Conservation (phyloP, 139 green algal species). For the Zygnema circumcarinatum region DNA sequence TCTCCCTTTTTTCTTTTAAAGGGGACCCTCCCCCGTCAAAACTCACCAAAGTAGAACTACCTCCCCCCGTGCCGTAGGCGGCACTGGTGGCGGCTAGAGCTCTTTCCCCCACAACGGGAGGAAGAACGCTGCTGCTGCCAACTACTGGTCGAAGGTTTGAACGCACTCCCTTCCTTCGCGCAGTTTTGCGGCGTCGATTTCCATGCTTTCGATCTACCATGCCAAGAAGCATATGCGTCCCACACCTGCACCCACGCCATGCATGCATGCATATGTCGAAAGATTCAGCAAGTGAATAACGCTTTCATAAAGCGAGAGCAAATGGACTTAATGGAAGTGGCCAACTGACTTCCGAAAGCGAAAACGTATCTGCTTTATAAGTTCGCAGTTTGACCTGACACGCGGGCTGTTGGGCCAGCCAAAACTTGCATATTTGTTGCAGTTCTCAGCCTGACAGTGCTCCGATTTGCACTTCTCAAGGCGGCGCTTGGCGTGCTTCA, state of each 20-base stretch:
- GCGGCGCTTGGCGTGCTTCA: slow-evolving; percentile 2
- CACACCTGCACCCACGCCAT: slow-evolving; percentile 3
- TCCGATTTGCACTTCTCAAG: slow-evolving; percentile 13
- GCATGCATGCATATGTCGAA: slow-evolving; percentile 8
- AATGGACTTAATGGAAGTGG: too few relatives aligned
- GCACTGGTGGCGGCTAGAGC: not conserved
- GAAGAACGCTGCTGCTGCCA: not conserved
- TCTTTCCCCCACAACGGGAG: not conserved
- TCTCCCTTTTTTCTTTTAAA: too few relatives aligned
- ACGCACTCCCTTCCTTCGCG: slow-evolving; percentile 11
- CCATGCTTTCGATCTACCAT: slow-evolving; percentile 24
- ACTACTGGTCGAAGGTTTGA: not conserved
- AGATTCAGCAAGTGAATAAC: too few relatives aligned
- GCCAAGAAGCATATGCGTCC: slow-evolving; percentile 5
- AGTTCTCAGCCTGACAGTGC: not conserved
- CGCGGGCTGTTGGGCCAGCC: slow-evolving; percentile 21
- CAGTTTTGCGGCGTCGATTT: not conserved
- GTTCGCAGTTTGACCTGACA: not conserved
- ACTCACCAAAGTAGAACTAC: too few relatives aligned
- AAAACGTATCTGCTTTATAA: too few relatives aligned
- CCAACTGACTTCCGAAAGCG: too few relatives aligned
- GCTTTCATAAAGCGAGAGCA: too few relatives aligned
- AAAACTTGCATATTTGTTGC: slow-evolving; percentile 14
- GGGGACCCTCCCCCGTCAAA: too few relatives aligned
- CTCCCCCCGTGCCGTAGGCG: too few relatives aligned